Evolutionary conservation across 2,329 filamentous ascomycete species (phyloP).

Genomic region (Graphium sp.): DNA sequence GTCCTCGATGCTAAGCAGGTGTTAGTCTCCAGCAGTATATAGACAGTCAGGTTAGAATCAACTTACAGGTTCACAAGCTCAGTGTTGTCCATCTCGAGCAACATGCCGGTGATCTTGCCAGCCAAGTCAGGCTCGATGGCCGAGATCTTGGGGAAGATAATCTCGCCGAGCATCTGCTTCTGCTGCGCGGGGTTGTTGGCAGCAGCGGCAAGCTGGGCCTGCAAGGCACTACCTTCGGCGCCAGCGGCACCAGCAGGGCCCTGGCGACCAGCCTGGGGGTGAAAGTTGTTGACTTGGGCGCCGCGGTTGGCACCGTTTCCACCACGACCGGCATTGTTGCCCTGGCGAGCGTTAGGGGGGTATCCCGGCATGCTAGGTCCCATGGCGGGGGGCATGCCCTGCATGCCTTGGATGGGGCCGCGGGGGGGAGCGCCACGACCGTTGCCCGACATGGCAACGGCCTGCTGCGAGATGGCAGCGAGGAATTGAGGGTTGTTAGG

Average conservation of each 20-base stretch:
- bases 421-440: slow-evolving; percentile 49
- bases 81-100: slow-evolving; percentile 95
- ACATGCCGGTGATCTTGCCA: slow-evolving; percentile 99
- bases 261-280: slow-evolving; percentile 29
- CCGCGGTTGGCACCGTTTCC: slow-evolving; percentile 21
- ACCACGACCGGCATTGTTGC: slow-evolving; percentile 30
- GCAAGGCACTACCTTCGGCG: slow-evolving; percentile 15
- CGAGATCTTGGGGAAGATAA: slow-evolving; percentile 97
- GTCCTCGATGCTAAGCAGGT: slow-evolving; percentile 61
- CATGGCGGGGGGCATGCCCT: slow-evolving; percentile 55
- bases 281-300: slow-evolving; percentile 21
- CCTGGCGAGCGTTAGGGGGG: slow-evolving; percentile 37
- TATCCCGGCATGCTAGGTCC: slow-evolving; percentile 37
- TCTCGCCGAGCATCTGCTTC: slow-evolving; percentile 97
- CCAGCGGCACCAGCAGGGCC: slow-evolving; percentile 7
- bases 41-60: slow-evolving; percentile 1
- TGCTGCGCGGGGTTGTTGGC: slow-evolving; percentile 53
- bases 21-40: slow-evolving; percentile 8
- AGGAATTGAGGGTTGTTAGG: slow-evolving; percentile 66
- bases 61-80: slow-evolving; percentile 94
- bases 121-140: slow-evolving; percentile 87
- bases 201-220: slow-evolving; percentile 42
- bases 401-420: slow-evolving; percentile 58
- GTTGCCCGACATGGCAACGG: slow-evolving; percentile 31
- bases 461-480: slow-evolving; percentile 59